Evolutionary conservation across 176 grass and related monocot species (phyloP), one percentile per base, ranked within the genome.

Genomic region (Oryza nivara): DNA sequence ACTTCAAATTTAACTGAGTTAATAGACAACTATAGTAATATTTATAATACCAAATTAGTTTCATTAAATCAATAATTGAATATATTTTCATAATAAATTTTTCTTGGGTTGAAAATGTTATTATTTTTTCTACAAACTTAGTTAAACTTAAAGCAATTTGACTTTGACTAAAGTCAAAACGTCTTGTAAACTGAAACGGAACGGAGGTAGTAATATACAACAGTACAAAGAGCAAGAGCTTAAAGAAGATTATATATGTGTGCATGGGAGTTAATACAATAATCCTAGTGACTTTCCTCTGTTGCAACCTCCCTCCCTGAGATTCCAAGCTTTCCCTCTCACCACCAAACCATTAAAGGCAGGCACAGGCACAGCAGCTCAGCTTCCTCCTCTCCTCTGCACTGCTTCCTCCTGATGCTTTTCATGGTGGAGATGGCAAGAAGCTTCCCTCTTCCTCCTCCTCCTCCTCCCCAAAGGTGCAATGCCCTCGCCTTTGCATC

Each of bases 371-470:
- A 44, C 60, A 45, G 49, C 70, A 19, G 32, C 51, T 70, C 67
- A 19, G 32, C 51, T 70, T 56, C 54, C 65, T 77, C 46, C 47
- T 67, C 67, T 45, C 68, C 16, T 22, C 41, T 19, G 17, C 72
- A 14, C 51, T 77, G 65, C 30, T 44, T 51, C 58, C 56, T 12
- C 73, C 25, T 19, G 66, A 67, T 89, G 45, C 73, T 67, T 69
- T 79, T 9, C 80, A 82, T 79, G 84, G 35, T 45, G 46, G 78
- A 90, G 79, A 47, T 49, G 83, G 88, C 80, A 83, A 82, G 74
- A 67, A 90, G 67, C 72, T 82, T 58, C 87, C 65, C 45, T 71
- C 43, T 19, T 51, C 49, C 4, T 52, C 20, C 6, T 30, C 30
- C 30, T 32, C 30, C 30, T 72, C 40, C 47, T 7, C 11, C 58